Evolutionary conservation across 2,329 filamentous ascomycete species (phyloP).

Genomic region (Lasiodiplodia theobromae): DNA sequence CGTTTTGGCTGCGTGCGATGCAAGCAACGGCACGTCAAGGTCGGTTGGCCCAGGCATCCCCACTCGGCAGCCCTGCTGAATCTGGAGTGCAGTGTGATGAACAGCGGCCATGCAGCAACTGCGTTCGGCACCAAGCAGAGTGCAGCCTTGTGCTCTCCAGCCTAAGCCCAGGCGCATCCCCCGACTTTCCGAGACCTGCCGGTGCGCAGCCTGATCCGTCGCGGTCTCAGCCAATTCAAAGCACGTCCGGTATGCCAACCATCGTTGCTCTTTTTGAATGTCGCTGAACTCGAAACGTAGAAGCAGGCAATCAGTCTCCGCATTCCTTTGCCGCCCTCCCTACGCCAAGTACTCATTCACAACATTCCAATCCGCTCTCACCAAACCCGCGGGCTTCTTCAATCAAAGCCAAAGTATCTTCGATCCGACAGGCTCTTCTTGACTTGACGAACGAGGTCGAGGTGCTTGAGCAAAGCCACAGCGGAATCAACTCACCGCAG

Average conservation of each 20-base stretch:
- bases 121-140: neutral
- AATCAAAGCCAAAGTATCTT: constrained; percentile 11
- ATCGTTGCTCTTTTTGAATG: too few relatives aligned
- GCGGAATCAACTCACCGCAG: neutral
- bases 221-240: neutral
- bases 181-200: neutral
- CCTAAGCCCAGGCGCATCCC: neutral
- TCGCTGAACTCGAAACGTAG: neutral
- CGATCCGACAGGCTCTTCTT: constrained; percentile 12
- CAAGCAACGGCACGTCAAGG: constrained; percentile 25
- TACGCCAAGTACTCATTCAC: neutral
- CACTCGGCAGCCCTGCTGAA: neutral
- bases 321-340: neutral
- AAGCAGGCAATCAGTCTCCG: neutral
- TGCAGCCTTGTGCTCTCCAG: constrained; percentile 7
- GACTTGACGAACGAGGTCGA: constrained; percentile 6
- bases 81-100: constrained; percentile 14
- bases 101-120: constrained; percentile 16
- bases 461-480: neutral
- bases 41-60: neutral
- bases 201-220: neutral
- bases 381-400: neutral
- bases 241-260: neutral
- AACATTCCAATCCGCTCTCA: neutral
- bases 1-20: constrained; percentile 20